Evolutionary conservation across 345 rosid species (phyloP), one percentile per base, ranked within the genome.

Genomic region (Schrenkiella parvula): DNA sequence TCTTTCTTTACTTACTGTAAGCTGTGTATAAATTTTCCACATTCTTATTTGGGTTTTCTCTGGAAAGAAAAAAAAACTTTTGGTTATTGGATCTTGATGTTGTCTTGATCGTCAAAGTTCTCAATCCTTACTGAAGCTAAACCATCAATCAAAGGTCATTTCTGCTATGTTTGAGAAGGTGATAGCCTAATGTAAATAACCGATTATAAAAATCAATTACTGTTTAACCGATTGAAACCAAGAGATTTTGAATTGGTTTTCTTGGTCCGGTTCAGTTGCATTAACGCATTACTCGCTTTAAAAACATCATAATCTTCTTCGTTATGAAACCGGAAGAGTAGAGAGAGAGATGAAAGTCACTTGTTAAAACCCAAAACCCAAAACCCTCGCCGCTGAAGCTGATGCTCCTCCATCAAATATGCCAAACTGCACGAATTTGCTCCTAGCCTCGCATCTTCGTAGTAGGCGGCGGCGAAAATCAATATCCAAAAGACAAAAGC

Each of bases 341-440:
- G 13, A 22, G 64, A 37, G 14, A 14, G 10, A 32, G 1, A 32
- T 8, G 37, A 8, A 32, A 14, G 17, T 39, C 34, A 0, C 18
- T 14, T 6, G 4, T 42, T 62, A 55, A 69, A 76, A 70, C 71
- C 75, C 75, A 55, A 69, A 76, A 70, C 71, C 75, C 75, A 54
- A 64, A 70, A 41, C 71, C 75, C 80, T 70, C 43, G 71, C 80
- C 59, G 75, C 43, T 8, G 41, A 53, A 54, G 59, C 9, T 42
- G 14, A 32, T 13, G 2, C 60, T 35, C 60, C 60, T 35, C 60
- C 55, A 64, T 31, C 58, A 14, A 34, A 78, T 17, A 84, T 89
- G 92, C 66, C 70, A 23, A 55, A 69, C 69, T 71, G 70, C 69
- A 74, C 72, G 67, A 82, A 67, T 47, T 55, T 77, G 29, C 44